Percentiles rank a stretch among this genome's conserved stretches.
These are phyloP conservation scores for Xylaria venustula DNA, from an alignment of 495 filamentous ascomycete genomes.

Conservation along the genomic window DNA sequence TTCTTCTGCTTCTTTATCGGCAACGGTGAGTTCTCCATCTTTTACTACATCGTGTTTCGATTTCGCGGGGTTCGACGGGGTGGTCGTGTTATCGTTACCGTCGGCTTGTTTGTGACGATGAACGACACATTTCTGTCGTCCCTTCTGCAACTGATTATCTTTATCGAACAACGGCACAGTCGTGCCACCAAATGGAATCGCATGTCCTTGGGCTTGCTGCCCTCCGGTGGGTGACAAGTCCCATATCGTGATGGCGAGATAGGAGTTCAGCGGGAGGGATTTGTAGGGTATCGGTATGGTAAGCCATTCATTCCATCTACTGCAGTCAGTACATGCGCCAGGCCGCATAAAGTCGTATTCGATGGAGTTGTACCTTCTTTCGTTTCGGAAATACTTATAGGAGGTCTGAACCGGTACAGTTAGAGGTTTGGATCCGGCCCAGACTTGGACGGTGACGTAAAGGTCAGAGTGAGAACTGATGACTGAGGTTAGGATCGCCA, in stretches of 20 bases:
- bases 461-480: slow-evolving; percentile 72
- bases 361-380: slow-evolving; percentile 51
- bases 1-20: slow-evolving; percentile 67
- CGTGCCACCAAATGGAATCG: slow-evolving; percentile 90
- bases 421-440: slow-evolving; percentile 92
- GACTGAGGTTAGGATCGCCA: slow-evolving; percentile 12
- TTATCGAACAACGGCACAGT: slow-evolving; percentile 87
- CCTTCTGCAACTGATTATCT: slow-evolving; percentile 84
- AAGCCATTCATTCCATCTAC: slow-evolving; percentile 94
- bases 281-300: slow-evolving; percentile 79
- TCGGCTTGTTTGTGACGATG: slow-evolving; percentile 83
- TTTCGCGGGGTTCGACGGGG: slow-evolving; percentile 62
- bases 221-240: slow-evolving; percentile 80
- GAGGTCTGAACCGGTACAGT: slow-evolving; percentile 89
- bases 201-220: slow-evolving; percentile 63
- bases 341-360: not conserved
- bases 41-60: slow-evolving; percentile 44
- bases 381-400: slow-evolving; percentile 81
- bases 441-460: slow-evolving; percentile 88
- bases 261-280: slow-evolving; percentile 71
- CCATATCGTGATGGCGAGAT: slow-evolving; percentile 93
- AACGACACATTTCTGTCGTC: slow-evolving; percentile 85
- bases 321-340: slow-evolving; percentile 18
- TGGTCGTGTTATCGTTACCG: slow-evolving; percentile 76
- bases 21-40: slow-evolving; percentile 9